Percentiles rank a stretch among this genome's conserved stretches.
phyloP scores from a whole-genome alignment of 441 rosid genomes.

The Viola pubescens region DNA sequence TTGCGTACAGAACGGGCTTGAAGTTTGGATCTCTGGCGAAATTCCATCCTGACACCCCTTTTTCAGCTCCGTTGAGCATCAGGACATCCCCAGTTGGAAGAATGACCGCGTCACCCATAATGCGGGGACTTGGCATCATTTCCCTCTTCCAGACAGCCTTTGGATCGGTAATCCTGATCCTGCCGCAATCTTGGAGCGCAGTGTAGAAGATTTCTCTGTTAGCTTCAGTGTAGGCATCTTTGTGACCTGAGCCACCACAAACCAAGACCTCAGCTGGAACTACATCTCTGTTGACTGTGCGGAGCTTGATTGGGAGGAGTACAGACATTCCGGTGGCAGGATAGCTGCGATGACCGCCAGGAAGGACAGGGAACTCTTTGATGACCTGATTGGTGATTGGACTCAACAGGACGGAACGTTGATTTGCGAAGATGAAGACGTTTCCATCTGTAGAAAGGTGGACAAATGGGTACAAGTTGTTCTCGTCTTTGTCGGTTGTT shows the following conservation, averaged over 20 bases:
- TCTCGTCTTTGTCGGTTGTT: constrained; percentile 46
- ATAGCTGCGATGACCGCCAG: constrained; percentile 49
- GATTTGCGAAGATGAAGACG: constrained; percentile 58
- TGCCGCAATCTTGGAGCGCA: constrained; percentile 41
- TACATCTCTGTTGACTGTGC: neutral
- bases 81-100: constrained; percentile 53
- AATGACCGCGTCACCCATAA: constrained; percentile 45
- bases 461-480: constrained; percentile 63
- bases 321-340: constrained; percentile 48
- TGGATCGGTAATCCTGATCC: constrained; percentile 29
- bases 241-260: constrained; percentile 47
- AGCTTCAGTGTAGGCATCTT: constrained; percentile 29
- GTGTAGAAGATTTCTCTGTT: constrained; percentile 26
- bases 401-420: constrained; percentile 39
- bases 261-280: constrained; percentile 39
- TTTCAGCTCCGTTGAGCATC: constrained; percentile 46
- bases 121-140: constrained; percentile 39
- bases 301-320: constrained; percentile 44
- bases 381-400: constrained; percentile 30
- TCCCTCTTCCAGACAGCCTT: constrained; percentile 43
- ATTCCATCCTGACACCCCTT: constrained; percentile 55
- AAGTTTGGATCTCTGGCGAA: constrained; percentile 45
- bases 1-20: constrained; percentile 29
- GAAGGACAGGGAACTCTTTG: constrained; percentile 38
- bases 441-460: constrained; percentile 52